These are phyloP conservation scores for Epipyxis sp. DNA, from an alignment of 108 stramenopile genomes.

Conservation along the genomic window DNA sequence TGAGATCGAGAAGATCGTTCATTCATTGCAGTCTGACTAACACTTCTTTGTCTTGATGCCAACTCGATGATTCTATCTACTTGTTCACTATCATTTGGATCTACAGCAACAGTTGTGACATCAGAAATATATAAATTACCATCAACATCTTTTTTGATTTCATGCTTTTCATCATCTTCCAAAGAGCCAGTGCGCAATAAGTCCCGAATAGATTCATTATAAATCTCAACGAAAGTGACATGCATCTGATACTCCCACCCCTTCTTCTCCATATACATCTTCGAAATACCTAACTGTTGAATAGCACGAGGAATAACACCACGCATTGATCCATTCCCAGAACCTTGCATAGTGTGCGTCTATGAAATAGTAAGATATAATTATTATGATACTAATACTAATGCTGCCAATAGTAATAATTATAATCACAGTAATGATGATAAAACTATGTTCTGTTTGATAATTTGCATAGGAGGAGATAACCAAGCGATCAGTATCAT, in stretches of 20 bases:
- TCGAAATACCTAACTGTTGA: constrained; percentile 69
- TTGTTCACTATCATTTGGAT: too few relatives aligned
- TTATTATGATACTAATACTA: too few relatives aligned
- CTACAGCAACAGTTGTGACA: constrained; percentile 72
- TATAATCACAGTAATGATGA: too few relatives aligned
- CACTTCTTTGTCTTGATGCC: constrained; percentile 82
- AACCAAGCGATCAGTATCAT: too few relatives aligned
- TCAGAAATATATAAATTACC: constrained; percentile 72
- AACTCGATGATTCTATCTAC: constrained; percentile 69
- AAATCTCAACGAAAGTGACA: constrained; percentile 96
- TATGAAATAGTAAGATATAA: too few relatives aligned
- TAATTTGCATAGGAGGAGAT: too few relatives aligned
- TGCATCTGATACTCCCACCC: constrained; percentile 88
- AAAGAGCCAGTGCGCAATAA: constrained; percentile 68
- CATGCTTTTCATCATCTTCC: constrained; percentile 30
- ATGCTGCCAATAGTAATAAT: too few relatives aligned
- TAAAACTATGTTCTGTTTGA: too few relatives aligned
- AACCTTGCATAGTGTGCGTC: constrained; percentile 93
- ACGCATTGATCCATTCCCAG: constrained; percentile 73
- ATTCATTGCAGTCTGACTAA: constrained; percentile 96
- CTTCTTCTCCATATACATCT: constrained; percentile 67
- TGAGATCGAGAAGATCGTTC: constrained; percentile 92
- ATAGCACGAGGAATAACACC: constrained; percentile 92
- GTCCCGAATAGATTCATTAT: constrained; percentile 95
- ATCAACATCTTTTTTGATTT: constrained; percentile 43